These are phyloP conservation scores for Rachicladosporium sp. DNA, from an alignment of 2,329 filamentous ascomycete species.

Conservation along the genomic window DNA sequence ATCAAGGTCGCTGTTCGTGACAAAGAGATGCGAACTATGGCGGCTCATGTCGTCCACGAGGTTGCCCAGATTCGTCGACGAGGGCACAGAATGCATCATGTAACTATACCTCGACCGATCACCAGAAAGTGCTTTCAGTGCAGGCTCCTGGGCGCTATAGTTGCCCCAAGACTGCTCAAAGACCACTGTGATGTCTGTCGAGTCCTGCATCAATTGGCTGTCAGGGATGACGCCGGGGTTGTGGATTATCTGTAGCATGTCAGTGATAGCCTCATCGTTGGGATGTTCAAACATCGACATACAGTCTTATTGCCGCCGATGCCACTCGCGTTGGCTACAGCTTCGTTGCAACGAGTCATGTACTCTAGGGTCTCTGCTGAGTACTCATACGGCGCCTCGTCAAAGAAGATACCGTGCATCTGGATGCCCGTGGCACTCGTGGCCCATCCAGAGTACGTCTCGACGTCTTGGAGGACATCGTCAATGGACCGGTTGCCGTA, in stretches of 20 bases:
- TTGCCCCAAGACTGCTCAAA: slow-evolving; percentile 12
- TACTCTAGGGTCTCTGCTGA: slow-evolving; percentile 5
- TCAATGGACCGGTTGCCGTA: slow-evolving; percentile 11
- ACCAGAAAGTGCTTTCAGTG: slow-evolving; percentile 6
- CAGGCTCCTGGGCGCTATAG: slow-evolving; percentile 3
- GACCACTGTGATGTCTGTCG: slow-evolving; percentile 13
- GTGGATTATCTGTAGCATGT: slow-evolving; percentile 11
- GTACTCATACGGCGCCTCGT: slow-evolving; percentile 12
- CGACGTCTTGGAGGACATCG: slow-evolving; percentile 13
- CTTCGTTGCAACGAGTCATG: slow-evolving; percentile 8
- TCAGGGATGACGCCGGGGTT: slow-evolving; percentile 12
- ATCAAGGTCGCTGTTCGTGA: slow-evolving; percentile 6
- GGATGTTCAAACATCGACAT: neutral
- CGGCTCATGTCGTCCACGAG: slow-evolving; percentile 8
- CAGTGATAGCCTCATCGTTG: neutral
- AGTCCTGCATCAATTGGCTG: slow-evolving; percentile 4
- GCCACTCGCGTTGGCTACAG: slow-evolving; percentile 9
- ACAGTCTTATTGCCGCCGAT: slow-evolving; percentile 8
- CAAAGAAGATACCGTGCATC: slow-evolving; percentile 18
- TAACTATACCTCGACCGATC: slow-evolving; percentile 8
- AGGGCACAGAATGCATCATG: slow-evolving; percentile 13
- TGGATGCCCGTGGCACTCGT: slow-evolving; percentile 6
- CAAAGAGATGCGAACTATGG: slow-evolving; percentile 9
- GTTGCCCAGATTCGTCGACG: slow-evolving; percentile 6
- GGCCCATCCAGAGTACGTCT: slow-evolving; percentile 16